These are phyloP conservation scores for Botrytis deweyae DNA, from an alignment of 2,329 filamentous ascomycete genomes.

Conservation along the genomic window DNA sequence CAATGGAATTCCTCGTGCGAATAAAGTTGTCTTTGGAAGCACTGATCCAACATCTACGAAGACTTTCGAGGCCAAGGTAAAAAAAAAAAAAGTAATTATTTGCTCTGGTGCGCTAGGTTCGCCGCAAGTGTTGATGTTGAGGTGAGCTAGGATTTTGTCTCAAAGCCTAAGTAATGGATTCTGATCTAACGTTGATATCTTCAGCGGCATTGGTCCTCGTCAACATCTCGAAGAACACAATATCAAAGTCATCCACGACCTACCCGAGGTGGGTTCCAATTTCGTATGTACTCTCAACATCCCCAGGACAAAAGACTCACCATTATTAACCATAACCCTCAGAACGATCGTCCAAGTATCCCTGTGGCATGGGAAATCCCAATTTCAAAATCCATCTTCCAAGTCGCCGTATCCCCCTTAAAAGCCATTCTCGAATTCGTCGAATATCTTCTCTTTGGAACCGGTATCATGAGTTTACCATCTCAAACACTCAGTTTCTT, in stretches of 20 bases:
- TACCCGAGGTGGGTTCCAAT: constrained; percentile 19
- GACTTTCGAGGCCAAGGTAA: constrained; percentile 8
- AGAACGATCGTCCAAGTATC: constrained; percentile 19
- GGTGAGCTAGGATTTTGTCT: neutral
- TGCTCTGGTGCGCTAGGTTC: constrained; percentile 19
- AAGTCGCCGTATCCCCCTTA: constrained; percentile 2
- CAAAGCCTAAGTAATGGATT: neutral
- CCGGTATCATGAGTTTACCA: constrained; percentile 16
- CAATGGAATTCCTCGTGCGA: neutral
- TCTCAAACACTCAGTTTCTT: constrained; percentile 13
- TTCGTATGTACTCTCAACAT: neutral
- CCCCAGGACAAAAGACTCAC: neutral
- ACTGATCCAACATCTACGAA: neutral
- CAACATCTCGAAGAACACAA: constrained; percentile 19
- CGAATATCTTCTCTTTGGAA: constrained; percentile 22
- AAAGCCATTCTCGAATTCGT: constrained; percentile 13
- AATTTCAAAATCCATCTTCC: constrained; percentile 6
- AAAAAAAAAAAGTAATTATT: constrained; percentile 22
- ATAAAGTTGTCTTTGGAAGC: constrained; percentile 10
- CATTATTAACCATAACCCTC: neutral
- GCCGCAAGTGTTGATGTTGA: constrained; percentile 22
- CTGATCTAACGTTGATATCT: neutral
- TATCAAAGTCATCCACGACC: constrained; percentile 14
- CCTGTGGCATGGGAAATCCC: too few species aligned
- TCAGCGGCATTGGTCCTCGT: constrained; percentile 18